Conservation (phyloP, 2,329 filamentous ascomycete species). For the Ascochyta rabiei region DNA sequence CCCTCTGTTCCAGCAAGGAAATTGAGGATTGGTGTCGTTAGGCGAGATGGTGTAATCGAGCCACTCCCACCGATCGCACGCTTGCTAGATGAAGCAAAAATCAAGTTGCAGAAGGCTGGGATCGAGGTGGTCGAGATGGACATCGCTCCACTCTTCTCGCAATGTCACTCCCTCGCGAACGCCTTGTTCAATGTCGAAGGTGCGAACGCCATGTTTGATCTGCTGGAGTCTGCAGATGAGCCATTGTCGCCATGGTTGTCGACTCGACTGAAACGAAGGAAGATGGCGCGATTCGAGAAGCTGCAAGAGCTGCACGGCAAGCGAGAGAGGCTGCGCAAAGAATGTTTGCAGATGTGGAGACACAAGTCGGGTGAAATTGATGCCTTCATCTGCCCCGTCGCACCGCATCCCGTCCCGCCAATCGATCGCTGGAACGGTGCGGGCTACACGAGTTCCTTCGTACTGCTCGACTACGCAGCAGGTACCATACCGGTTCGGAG, state of each 20-base stretch:
- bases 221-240: slow-evolving; percentile 62
- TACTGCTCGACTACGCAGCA: slow-evolving; percentile 67
- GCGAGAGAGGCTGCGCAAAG: slow-evolving; percentile 59
- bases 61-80: slow-evolving; percentile 59
- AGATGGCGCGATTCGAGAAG: slow-evolving; percentile 55
- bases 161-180: slow-evolving; percentile 63
- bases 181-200: slow-evolving; percentile 66
- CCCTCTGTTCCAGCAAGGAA: slow-evolving; percentile 30
- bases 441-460: slow-evolving; percentile 66
- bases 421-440: slow-evolving; percentile 68
- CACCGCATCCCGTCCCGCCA: slow-evolving; percentile 67
- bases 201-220: slow-evolving; percentile 60
- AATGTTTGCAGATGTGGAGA: slow-evolving; percentile 64
- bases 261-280: slow-evolving; percentile 57
- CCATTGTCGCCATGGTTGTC: slow-evolving; percentile 66
- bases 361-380: slow-evolving; percentile 57
- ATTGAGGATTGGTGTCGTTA: slow-evolving; percentile 56
- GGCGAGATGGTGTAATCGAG: slow-evolving; percentile 57
- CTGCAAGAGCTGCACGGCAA: slow-evolving; percentile 60
- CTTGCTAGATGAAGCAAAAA: slow-evolving; percentile 55
- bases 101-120: slow-evolving; percentile 42
- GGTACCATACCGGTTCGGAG: slow-evolving; percentile 62
- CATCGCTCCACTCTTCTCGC: slow-evolving; percentile 58
- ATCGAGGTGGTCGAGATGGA: slow-evolving; percentile 66
- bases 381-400: slow-evolving; percentile 67